Conservation (phyloP, 176 grass and related monocot species). For the Paspalum notatum region DNA sequence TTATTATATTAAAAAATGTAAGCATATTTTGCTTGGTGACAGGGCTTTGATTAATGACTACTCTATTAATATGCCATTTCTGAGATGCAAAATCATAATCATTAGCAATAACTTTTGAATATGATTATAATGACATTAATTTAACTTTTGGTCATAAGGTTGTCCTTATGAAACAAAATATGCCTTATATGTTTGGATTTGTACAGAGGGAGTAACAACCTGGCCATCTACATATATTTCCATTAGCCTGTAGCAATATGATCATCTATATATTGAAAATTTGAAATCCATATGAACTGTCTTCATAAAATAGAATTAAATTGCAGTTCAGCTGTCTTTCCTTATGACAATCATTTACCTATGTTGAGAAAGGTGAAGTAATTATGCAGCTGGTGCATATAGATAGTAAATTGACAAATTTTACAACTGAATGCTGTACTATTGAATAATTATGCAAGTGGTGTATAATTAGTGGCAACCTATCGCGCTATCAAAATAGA, state of each 20-base stretch:
- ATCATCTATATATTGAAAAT: background rate
- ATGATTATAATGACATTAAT: background rate
- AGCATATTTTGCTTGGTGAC: background rate
- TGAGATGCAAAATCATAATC: constrained; percentile 2
- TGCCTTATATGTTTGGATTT: background rate
- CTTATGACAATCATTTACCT: background rate
- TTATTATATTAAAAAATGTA: background rate
- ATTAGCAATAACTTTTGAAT: background rate
- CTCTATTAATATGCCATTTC: constrained; percentile 3
- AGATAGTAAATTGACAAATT: background rate
- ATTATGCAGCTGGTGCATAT: background rate
- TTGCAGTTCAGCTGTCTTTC: background rate
- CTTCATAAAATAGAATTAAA: background rate
- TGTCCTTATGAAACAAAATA: background rate
- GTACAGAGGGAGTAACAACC: background rate
- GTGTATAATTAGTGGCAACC: background rate
- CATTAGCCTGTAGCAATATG: background rate
- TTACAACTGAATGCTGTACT: background rate
- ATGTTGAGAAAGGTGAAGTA: background rate
- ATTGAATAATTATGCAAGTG: background rate
- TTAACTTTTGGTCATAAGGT: background rate
- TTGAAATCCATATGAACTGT: background rate
- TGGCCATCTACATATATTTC: background rate
- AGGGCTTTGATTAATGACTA: background rate
- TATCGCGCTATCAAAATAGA: too few species aligned